Percentiles rank a stretch among this genome's conserved stretches.
These are phyloP conservation scores for Candolleomyces efflorescens DNA, from an alignment of 768 basidiomycete species.

Conservation along the genomic window DNA sequence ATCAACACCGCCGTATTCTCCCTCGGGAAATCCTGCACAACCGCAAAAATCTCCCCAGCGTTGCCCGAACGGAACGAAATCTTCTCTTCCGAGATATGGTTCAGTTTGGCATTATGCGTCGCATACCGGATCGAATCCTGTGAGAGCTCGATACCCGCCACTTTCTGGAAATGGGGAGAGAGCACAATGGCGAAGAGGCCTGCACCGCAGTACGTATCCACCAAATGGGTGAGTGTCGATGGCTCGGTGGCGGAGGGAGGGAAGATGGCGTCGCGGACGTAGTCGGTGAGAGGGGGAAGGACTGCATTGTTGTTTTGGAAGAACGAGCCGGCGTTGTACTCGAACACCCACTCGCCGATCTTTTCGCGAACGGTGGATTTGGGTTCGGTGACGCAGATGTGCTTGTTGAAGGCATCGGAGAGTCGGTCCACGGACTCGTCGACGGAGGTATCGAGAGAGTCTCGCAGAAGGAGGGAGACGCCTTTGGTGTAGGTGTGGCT, in stretches of 20 bases:
- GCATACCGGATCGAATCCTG: conserved; percentile 66
- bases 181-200: conserved; percentile 87
- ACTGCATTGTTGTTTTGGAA: conserved; percentile 99
- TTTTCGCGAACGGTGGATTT: conserved; percentile 77
- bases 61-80: conserved; percentile 77
- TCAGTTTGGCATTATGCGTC: conserved; percentile 60
- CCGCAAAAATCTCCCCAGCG: conserved; percentile 79
- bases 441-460: conserved; percentile 50
- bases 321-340: conserved; percentile 85
- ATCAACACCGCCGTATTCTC: conserved; percentile 66
- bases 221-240: conserved; percentile 69
- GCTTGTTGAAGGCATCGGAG: conserved; percentile 42
- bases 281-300: conserved; percentile 75
- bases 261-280: conserved; percentile 76
- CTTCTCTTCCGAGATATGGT: conserved; percentile 51
- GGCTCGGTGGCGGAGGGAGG: conserved; percentile 19
- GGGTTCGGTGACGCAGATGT: conserved; percentile 83
- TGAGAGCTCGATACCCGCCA: conserved; percentile 88
- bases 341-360: conserved; percentile 78
- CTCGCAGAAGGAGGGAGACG: conserved; percentile 86
- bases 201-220: conserved; percentile 92
- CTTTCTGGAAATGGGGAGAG: conserved; percentile 63
- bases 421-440: conserved; percentile 26
- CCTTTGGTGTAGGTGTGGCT: conserved; percentile 80
- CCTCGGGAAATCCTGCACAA: conserved; percentile 62